A percentile compares a stretch with the other conserved stretches of the same genome.
These are phyloP conservation scores for Cicer yamashitae DNA, from an alignment of 306 rosid species.

Conservation along the genomic window DNA sequence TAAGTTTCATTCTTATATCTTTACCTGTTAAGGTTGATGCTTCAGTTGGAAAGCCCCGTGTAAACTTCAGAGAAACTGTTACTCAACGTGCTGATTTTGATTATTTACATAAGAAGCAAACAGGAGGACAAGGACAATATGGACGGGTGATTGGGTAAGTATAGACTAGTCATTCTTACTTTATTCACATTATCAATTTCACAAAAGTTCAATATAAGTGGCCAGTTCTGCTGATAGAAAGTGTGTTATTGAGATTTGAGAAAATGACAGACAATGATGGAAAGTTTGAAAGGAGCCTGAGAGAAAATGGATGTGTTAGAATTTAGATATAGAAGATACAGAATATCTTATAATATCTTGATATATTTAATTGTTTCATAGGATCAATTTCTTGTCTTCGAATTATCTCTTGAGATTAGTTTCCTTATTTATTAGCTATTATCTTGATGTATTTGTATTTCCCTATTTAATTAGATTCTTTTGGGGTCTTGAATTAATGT, in stretches of 20 bases:
- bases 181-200: slow-evolving; percentile 2
- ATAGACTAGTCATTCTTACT: background rate
- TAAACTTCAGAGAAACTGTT: slow-evolving; percentile 98
- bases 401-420: background rate
- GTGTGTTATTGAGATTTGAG: background rate
- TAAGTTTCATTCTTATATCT: slow-evolving; percentile 38
- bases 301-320: background rate
- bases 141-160: slow-evolving; percentile 98
- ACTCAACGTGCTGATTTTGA: slow-evolving; percentile 92
- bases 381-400: background rate
- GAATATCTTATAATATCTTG: background rate
- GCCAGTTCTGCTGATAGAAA: background rate
- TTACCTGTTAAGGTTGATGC: slow-evolving; percentile 79
- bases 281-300: background rate
- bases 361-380: background rate
- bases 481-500: too few species aligned
- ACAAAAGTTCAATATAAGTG: background rate
- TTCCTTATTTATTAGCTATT: too few species aligned
- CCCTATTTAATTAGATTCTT: too few species aligned
- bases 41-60: slow-evolving; percentile 96
- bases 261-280: background rate
- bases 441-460: too few species aligned
- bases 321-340: background rate
- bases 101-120: slow-evolving; percentile 94
- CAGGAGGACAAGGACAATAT: slow-evolving; percentile 99